A percentile compares a stretch with the other conserved stretches of the same genome.
Conservation (phyloP, 176 grass and related monocot genomes). For the Aechmea fasciata region DNA sequence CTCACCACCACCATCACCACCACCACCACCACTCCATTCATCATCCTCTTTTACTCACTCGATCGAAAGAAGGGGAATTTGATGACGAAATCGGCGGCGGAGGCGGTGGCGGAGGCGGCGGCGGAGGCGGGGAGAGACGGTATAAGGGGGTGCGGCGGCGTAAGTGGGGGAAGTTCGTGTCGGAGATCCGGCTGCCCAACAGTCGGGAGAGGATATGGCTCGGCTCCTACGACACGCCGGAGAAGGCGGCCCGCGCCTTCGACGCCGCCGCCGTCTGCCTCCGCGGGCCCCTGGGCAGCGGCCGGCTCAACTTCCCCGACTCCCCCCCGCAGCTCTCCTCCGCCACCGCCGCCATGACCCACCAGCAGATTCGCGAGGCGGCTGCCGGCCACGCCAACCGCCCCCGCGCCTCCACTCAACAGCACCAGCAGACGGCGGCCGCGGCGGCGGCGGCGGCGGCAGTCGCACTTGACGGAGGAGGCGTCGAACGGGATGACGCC, state of each 20-base stretch:
- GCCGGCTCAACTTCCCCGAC: constrained; percentile 3
- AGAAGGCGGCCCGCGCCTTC: constrained; percentile 6
- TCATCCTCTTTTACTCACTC: no score
- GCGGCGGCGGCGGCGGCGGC: background rate
- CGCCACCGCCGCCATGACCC: background rate
- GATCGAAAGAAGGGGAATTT: no score
- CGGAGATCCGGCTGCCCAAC: constrained; percentile 8
- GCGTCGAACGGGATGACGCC: background rate
- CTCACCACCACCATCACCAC: no score
- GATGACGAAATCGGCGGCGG: background rate
- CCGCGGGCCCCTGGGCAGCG: background rate
- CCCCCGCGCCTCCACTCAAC: background rate
- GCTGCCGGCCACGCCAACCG: constrained; percentile 4
- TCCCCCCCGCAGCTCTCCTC: background rate
- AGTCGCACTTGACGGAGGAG: background rate
- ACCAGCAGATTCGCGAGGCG: background rate
- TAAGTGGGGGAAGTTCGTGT: constrained; percentile 8
- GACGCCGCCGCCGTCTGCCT: constrained; percentile 5
- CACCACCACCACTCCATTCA: no score
- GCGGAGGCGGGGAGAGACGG: constrained; percentile 1
- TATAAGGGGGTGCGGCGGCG: background rate
- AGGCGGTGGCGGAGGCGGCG: background rate
- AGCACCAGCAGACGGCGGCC: background rate
- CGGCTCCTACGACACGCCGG: constrained; percentile 1
- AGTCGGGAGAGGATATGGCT: constrained; percentile 4